phyloP scores from a whole-genome alignment of 805 yeast species.

The Kazachstania viticola region DNA sequence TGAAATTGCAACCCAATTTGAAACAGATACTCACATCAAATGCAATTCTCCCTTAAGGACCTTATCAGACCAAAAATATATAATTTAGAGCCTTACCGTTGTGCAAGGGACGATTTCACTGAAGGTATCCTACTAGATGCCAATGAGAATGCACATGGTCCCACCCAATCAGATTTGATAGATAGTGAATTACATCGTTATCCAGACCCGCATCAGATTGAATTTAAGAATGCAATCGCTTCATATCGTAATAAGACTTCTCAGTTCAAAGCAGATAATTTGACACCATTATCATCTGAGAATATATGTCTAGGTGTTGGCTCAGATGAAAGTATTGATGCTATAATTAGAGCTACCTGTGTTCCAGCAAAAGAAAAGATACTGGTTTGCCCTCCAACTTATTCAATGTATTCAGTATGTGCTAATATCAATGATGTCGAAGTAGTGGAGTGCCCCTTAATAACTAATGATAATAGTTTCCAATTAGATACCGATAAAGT shows the following conservation, averaged over 20 bases:
- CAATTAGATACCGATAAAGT: constrained; percentile 50
- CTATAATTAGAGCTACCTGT: constrained; percentile 75
- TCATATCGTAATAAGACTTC: constrained; percentile 48
- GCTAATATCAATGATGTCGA: constrained; percentile 84
- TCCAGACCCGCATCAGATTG: constrained; percentile 92
- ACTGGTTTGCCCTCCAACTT: constrained; percentile 86
- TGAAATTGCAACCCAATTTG: too few relatives aligned
- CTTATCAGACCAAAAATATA: constrained; percentile 79
- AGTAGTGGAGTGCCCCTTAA: constrained; percentile 60
- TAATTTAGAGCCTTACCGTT: constrained; percentile 78
- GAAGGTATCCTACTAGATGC: constrained; percentile 88
- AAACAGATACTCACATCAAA: too few relatives aligned
- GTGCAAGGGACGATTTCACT: constrained; percentile 92
- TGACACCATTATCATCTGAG: constrained; percentile 35
- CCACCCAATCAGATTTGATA: constrained; percentile 42
- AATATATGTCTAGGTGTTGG: constrained; percentile 93
- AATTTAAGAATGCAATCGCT: constrained; percentile 59
- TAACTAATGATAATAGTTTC: constrained; percentile 43
- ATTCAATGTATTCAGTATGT: constrained; percentile 92
- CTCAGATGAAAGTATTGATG: constrained; percentile 90
- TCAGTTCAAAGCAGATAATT: constrained; percentile 9
- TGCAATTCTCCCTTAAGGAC: constrained; percentile 21
- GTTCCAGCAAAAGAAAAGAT: constrained; percentile 74
- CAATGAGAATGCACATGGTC: constrained; percentile 91
- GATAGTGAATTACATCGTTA: constrained; percentile 73